Conservation (phyloP, 1,284 basidiomycete species). For the Cutaneotrichosporon sp. region DNA sequence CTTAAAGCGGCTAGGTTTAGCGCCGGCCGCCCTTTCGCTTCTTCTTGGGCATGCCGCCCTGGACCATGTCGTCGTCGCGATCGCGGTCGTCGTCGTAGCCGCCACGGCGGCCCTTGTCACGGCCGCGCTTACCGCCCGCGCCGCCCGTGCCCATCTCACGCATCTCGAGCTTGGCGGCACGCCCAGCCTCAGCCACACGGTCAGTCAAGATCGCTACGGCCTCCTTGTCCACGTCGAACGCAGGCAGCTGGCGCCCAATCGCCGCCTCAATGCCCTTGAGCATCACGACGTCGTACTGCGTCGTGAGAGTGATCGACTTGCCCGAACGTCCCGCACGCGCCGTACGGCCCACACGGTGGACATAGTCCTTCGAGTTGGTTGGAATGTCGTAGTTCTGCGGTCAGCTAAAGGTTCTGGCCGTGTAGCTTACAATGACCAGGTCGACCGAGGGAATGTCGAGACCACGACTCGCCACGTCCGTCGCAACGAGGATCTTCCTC, state of each 20-base stretch:
- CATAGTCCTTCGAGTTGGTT: slow-evolving; percentile 98
- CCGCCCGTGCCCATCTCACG: slow-evolving; percentile 49
- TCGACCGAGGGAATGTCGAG: slow-evolving; percentile 96
- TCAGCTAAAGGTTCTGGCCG: neutral
- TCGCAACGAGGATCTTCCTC: slow-evolving; percentile 96
- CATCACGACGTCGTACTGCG: slow-evolving; percentile 97
- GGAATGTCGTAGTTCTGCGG: slow-evolving; percentile 87
- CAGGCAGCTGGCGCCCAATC: slow-evolving; percentile 84
- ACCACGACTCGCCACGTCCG: slow-evolving; percentile 92
- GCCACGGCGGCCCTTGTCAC: slow-evolving; percentile 54
- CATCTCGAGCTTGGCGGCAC: slow-evolving; percentile 73
- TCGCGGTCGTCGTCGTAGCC: slow-evolving; percentile 69
- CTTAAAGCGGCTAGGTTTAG: neutral
- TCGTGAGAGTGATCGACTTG: slow-evolving; percentile 92
- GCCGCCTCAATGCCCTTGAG: slow-evolving; percentile 90
- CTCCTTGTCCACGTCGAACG: slow-evolving; percentile 86
- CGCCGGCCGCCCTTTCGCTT: slow-evolving; percentile 13
- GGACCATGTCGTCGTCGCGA: slow-evolving; percentile 76
- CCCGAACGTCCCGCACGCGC: slow-evolving; percentile 93
- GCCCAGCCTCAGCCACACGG: slow-evolving; percentile 80
- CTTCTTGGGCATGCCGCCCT: slow-evolving; percentile 45
- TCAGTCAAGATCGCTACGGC: slow-evolving; percentile 84
- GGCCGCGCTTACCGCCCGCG: slow-evolving; percentile 54
- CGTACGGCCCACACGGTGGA: slow-evolving; percentile 95
- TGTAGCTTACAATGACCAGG: slow-evolving; percentile 64